Percentiles rank a stretch among this genome's conserved stretches.
Conservation (phyloP, 306 rosid genomes). For the Pyrus betulifolia region DNA sequence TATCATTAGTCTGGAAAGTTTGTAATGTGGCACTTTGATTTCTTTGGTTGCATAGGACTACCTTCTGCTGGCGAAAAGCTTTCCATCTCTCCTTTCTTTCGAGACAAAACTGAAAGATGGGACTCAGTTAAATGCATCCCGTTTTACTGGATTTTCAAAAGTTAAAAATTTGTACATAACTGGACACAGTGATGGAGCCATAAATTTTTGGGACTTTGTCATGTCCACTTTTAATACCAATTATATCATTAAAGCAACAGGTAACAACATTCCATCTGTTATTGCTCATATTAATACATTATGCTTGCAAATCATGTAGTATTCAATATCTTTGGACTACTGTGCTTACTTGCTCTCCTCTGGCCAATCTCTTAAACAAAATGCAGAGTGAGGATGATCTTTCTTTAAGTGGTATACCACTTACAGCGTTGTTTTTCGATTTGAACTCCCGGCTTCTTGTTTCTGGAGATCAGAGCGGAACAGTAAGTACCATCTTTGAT, state of each 20-base stretch:
- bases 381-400: slow-evolving; percentile 75
- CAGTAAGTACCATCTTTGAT: slow-evolving; percentile 36
- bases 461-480: slow-evolving; percentile 89
- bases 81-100: slow-evolving; percentile 51
- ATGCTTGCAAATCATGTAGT: neutral
- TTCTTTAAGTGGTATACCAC: slow-evolving; percentile 62
- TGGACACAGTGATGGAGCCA: slow-evolving; percentile 74
- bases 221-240: slow-evolving; percentile 55
- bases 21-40: slow-evolving; percentile 7
- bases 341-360: slow-evolving; percentile 1
- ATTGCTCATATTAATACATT: neutral
- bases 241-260: slow-evolving; percentile 72
- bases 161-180: slow-evolving; percentile 65
- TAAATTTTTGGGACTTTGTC: slow-evolving; percentile 84
- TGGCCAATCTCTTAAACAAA: neutral
- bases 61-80: slow-evolving; percentile 35
- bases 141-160: slow-evolving; percentile 65
- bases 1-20: neutral
- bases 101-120: slow-evolving; percentile 59
- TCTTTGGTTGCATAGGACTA: slow-evolving; percentile 47
- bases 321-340: neutral
- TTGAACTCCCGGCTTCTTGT: slow-evolving; percentile 46
- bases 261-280: slow-evolving; percentile 23
- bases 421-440: slow-evolving; percentile 64
- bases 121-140: slow-evolving; percentile 29